These are phyloP conservation scores for Chimonanthus praecox DNA, from an alignment of 164 flowering plant genomes.

Conservation along the genomic window DNA sequence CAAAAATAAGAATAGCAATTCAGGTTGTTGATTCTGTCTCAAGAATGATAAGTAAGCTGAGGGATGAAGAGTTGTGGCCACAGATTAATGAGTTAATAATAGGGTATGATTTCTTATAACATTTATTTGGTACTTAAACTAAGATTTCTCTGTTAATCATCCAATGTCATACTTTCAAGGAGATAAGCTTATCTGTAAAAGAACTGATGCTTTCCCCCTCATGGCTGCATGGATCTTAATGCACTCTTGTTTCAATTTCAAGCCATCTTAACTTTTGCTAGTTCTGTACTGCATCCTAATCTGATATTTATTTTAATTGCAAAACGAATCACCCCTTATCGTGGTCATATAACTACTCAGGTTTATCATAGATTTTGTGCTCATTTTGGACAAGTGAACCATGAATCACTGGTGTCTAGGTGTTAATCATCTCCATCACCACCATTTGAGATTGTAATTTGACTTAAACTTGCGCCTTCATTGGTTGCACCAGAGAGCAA, in stretches of 20 bases:
- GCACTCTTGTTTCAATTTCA: not conserved
- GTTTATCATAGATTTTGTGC: no score
- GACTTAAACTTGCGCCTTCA: no score
- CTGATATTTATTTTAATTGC: no score
- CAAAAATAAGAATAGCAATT: constrained; percentile 82
- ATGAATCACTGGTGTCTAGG: no score
- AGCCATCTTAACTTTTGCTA: not conserved
- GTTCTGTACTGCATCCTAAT: not conserved
- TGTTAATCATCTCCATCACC: no score
- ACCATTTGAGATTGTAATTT: no score
- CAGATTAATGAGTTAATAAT: constrained; percentile 66
- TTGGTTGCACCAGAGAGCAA: no score
- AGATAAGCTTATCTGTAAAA: not conserved
- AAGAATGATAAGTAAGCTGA: constrained; percentile 59
- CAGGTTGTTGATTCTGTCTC: constrained; percentile 90
- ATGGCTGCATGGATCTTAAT: not conserved
- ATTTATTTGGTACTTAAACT: not conserved
- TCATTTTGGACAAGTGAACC: no score
- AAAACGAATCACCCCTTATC: no score
- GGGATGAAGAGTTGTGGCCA: constrained; percentile 98
- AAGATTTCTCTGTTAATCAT: not conserved
- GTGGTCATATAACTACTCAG: no score
- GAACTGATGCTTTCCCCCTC: not conserved
- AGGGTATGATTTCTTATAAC: constrained; percentile 49
- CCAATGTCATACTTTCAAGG: not conserved